phyloP scores from a whole-genome alignment of 345 rosid genomes.

The Euphorbia tirucalli region DNA sequence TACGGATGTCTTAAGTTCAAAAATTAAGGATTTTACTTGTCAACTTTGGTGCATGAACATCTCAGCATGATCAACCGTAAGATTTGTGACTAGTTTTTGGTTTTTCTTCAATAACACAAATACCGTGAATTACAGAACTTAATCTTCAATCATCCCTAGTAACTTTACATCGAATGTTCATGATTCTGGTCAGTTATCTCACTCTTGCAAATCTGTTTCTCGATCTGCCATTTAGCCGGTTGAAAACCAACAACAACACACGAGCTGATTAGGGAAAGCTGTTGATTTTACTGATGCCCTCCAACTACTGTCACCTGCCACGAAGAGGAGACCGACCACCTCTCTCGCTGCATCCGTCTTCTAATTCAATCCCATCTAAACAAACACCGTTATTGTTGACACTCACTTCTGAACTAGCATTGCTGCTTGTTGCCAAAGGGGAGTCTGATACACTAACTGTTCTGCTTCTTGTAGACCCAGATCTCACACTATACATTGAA shows the following conservation, averaged over 20 bases:
- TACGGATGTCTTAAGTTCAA: constrained; percentile 1
- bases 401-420: constrained; percentile 94
- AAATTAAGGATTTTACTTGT: background rate
- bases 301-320: constrained; percentile 49
- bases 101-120: constrained; percentile 32
- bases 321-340: constrained; percentile 64
- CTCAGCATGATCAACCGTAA: constrained; percentile 13
- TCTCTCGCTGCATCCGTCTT: constrained; percentile 68
- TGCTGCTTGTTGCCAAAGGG: constrained; percentile 95
- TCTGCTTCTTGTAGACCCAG: constrained; percentile 67
- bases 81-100: constrained; percentile 13
- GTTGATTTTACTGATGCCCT: background rate
- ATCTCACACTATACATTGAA: constrained; percentile 93
- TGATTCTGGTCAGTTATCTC: constrained; percentile 17
- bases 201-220: constrained; percentile 17
- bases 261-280: constrained; percentile 7
- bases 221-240: constrained; percentile 20
- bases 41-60: too few species aligned
- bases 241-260: constrained; percentile 22
- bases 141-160: constrained; percentile 19
- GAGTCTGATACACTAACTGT: constrained; percentile 78
- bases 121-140: constrained; percentile 25
- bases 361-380: constrained; percentile 56
- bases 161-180: constrained; percentile 35
- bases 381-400: constrained; percentile 66